These are phyloP conservation scores for Sarocladiaceae sp. DNA, from an alignment of 2,329 filamentous ascomycete genomes.

Conservation along the genomic window DNA sequence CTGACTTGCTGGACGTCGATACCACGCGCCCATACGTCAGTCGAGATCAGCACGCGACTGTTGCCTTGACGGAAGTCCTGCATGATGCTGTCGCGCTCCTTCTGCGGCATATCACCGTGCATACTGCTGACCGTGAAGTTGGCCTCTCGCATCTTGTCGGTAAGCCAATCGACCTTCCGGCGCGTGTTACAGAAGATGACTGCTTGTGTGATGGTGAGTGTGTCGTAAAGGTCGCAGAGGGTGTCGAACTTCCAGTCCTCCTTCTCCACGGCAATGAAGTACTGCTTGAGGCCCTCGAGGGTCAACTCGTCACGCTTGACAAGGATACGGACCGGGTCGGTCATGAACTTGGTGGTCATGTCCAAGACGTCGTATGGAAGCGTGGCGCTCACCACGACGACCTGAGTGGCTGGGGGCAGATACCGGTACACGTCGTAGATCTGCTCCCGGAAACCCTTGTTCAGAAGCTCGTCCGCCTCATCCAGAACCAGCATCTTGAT, in stretches of 20 bases:
- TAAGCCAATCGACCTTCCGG: slow-evolving; percentile 98
- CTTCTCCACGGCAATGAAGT: slow-evolving; percentile 98
- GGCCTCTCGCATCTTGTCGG: slow-evolving; percentile 97
- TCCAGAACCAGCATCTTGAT: slow-evolving; percentile 60
- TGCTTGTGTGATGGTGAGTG: slow-evolving; percentile 94
- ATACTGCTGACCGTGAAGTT: slow-evolving; percentile 98
- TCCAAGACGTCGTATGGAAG: slow-evolving; percentile 96
- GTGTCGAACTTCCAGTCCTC: slow-evolving; percentile 99
- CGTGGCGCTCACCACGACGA: slow-evolving; percentile 96
- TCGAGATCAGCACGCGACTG: slow-evolving; percentile 92
- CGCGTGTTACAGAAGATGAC: slow-evolving; percentile 99
- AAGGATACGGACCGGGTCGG: slow-evolving; percentile 88
- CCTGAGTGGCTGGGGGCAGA: slow-evolving; percentile 90
- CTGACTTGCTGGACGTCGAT: slow-evolving; percentile 99
- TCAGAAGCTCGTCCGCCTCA: slow-evolving; percentile 62
- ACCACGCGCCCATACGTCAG: slow-evolving; percentile 95
- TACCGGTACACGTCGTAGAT: slow-evolving; percentile 99
- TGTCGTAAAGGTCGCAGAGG: slow-evolving; percentile 96
- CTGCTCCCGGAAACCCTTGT: slow-evolving; percentile 94
- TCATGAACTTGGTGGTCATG: slow-evolving; percentile 99
- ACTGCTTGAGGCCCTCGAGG: slow-evolving; percentile 94
- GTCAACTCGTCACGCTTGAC: slow-evolving; percentile 99
- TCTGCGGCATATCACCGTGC: slow-evolving; percentile 99
- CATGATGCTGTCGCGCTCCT: slow-evolving; percentile 98
- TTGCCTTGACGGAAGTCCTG: slow-evolving; percentile 97